These are phyloP conservation scores for Pichia sp. DNA, from an alignment of 1,139 yeast species.

Conservation along the genomic window DNA sequence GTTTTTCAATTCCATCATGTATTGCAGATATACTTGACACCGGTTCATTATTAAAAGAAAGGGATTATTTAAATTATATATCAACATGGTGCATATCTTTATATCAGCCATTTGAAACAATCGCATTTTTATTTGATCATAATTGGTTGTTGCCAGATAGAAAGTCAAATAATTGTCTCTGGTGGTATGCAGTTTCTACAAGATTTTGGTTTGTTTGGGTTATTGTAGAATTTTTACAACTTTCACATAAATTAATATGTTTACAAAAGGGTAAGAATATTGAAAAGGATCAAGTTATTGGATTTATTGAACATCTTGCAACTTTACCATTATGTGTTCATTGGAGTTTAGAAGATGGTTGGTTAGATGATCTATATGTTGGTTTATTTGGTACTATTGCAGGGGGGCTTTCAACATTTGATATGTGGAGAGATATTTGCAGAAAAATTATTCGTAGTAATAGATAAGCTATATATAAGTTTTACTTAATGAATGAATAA, in stretches of 20 bases:
- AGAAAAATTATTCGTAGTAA: not conserved
- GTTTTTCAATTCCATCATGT: conserved; percentile 46
- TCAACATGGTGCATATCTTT: conserved; percentile 27
- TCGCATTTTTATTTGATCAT: conserved; percentile 55
- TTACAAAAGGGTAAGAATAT: conserved; percentile 3
- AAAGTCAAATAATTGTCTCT: conserved; percentile 14
- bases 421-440: conserved; percentile 20
- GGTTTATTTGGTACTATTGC: conserved; percentile 31
- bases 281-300: conserved; percentile 10
- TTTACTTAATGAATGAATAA: not conserved
- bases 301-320: conserved; percentile 29
- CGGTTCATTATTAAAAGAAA: conserved; percentile 32
- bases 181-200: conserved; percentile 39
- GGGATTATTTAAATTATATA: conserved; percentile 20
- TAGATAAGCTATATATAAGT: not conserved
- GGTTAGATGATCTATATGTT: conserved; percentile 34
- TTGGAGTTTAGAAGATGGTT: conserved; percentile 53
- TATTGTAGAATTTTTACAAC: conserved; percentile 35
- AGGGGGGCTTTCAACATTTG: conserved; percentile 22
- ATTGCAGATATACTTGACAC: conserved; percentile 31
- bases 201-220: conserved; percentile 54
- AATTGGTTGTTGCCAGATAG: conserved; percentile 46
- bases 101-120: conserved; percentile 45
- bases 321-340: conserved; percentile 53
- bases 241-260: not conserved